phyloP scores from a whole-genome alignment of 495 filamentous ascomycete genomes.

The Aspergillus campestris region DNA sequence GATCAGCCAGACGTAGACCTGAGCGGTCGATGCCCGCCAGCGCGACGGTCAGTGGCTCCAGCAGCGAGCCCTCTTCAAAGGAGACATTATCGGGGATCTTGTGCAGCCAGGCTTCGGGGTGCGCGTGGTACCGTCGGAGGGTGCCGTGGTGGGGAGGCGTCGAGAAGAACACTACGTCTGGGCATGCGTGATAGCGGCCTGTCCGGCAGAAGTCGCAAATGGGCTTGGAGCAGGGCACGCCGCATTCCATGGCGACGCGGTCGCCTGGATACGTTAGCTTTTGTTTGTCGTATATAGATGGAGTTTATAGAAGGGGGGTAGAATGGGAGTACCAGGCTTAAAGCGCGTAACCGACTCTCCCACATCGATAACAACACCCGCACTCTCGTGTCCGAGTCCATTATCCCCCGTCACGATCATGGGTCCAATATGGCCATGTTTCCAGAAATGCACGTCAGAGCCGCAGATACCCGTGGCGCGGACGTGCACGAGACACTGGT shows the following conservation, averaged over 20 bases:
- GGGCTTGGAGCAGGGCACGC: constrained; percentile 47
- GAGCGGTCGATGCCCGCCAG: constrained; percentile 54
- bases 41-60: constrained; percentile 64
- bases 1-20: constrained; percentile 30
- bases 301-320: neutral
- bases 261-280: constrained; percentile 41
- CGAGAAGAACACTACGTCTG: constrained; percentile 52
- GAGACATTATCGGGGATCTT: constrained; percentile 52
- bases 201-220: constrained; percentile 48
- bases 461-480: constrained; percentile 36
- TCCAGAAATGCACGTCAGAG: constrained; percentile 66
- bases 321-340: constrained; percentile 10
- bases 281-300: no score
- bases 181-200: constrained; percentile 67
- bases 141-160: constrained; percentile 46
- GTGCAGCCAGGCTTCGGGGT: constrained; percentile 43
- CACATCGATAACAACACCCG: constrained; percentile 53
- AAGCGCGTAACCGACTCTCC: constrained; percentile 27
- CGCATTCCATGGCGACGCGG: constrained; percentile 62
- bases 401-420: constrained; percentile 55
- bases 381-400: constrained; percentile 61
- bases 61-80: constrained; percentile 54
- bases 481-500: constrained; percentile 37
- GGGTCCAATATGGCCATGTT: constrained; percentile 61
- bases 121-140: constrained; percentile 44